Percentiles rank a stretch among this genome's conserved stretches.
Conservation (phyloP, 2,329 filamentous ascomycete genomes). For the Rutstroemia sp. region DNA sequence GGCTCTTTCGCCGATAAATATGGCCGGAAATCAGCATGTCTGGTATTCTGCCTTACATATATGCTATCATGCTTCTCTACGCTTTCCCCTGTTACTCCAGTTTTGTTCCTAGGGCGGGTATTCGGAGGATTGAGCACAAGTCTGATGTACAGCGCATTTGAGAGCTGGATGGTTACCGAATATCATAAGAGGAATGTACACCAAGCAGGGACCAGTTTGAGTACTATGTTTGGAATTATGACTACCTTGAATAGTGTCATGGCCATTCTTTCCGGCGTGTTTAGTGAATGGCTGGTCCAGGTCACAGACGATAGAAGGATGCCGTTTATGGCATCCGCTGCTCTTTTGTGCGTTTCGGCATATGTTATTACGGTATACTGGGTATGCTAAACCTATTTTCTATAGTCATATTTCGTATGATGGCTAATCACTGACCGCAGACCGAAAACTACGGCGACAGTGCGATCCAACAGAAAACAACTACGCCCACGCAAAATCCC, state of each 20-base stretch:
- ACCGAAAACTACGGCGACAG: slow-evolving; percentile 43
- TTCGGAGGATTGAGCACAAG: slow-evolving; percentile 49
- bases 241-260: slow-evolving; percentile 47
- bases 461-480: slow-evolving; percentile 8
- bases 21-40: slow-evolving; percentile 41
- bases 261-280: slow-evolving; percentile 46
- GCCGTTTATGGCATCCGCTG: slow-evolving; percentile 43
- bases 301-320: slow-evolving; percentile 40
- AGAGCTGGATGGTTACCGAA: slow-evolving; percentile 55
- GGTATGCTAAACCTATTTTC: slow-evolving; percentile 32
- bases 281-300: slow-evolving; percentile 44
- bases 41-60: slow-evolving; percentile 47
- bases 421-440: slow-evolving; percentile 23
- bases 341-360: slow-evolving; percentile 36
- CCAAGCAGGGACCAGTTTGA: slow-evolving; percentile 37
- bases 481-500: slow-evolving; percentile 12
- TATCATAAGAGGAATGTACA: slow-evolving; percentile 41
- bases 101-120: slow-evolving; percentile 45
- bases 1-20: slow-evolving; percentile 28
- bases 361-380: slow-evolving; percentile 40
- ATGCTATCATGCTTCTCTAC: slow-evolving; percentile 46
- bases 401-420: neutral
- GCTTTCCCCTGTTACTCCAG: slow-evolving; percentile 34
- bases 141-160: slow-evolving; percentile 50
- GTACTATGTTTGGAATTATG: slow-evolving; percentile 45